phyloP scores from a whole-genome alignment of 805 yeast species.

The Hanseniaspora hatyaiensis region DNA sequence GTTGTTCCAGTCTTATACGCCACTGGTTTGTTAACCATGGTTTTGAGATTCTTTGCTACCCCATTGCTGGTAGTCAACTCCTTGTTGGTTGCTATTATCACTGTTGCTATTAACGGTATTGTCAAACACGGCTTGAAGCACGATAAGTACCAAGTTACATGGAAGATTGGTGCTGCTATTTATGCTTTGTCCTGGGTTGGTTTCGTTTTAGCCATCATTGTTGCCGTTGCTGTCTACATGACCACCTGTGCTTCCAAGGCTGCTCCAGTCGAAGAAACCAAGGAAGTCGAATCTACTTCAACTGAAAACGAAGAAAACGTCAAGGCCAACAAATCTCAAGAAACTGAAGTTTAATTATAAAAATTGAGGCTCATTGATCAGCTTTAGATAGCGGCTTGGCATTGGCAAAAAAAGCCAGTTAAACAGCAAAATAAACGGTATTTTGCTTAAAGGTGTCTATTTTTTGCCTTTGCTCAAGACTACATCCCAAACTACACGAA shows the following conservation, averaged over 20 bases:
- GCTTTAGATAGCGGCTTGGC: too few species aligned
- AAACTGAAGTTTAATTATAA: neutral
- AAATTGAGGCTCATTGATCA: too few species aligned
- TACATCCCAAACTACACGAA: too few species aligned
- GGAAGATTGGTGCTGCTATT: constrained; percentile 22
- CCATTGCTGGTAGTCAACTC: constrained; percentile 22
- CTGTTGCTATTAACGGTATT: constrained; percentile 24
- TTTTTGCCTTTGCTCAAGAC: too few species aligned
- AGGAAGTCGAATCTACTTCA: neutral
- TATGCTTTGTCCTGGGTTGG: constrained; percentile 28
- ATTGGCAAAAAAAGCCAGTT: too few species aligned
- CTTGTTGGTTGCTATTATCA: constrained; percentile 25
- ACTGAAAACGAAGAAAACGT: neutral
- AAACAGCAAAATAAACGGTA: too few species aligned
- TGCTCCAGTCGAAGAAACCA: neutral
- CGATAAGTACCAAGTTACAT: constrained; percentile 26
- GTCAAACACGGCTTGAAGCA: constrained; percentile 27
- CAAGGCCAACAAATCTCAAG: neutral
- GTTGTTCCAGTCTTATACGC: neutral
- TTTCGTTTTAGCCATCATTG: constrained; percentile 23
- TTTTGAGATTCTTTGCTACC: constrained; percentile 18
- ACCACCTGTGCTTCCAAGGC: neutral
- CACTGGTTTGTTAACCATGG: constrained; percentile 12
- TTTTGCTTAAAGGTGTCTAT: too few species aligned
- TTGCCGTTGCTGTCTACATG: constrained; percentile 18